Conservation (phyloP, 1,284 basidiomycete genomes). For the Salmacisia buchloeana region DNA sequence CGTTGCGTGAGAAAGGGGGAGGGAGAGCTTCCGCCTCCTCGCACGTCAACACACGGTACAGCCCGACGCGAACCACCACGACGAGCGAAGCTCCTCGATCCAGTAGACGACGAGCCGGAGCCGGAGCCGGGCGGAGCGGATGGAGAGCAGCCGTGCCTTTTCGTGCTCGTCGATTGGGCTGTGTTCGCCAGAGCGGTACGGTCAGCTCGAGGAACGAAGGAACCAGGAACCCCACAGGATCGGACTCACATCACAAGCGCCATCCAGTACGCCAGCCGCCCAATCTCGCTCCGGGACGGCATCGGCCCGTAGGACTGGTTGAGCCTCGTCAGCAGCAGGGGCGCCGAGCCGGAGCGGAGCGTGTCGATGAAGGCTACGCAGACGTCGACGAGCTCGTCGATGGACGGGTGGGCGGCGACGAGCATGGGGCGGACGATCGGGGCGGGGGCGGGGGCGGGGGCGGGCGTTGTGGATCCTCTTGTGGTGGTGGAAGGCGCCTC, state of each 20-base stretch:
- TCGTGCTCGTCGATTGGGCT: conserved; percentile 85
- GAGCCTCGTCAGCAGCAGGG: conserved; percentile 82
- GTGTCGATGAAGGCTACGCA: conserved; percentile 76
- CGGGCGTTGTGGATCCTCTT: conserved; percentile 14
- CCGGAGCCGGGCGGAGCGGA: conserved; percentile 70
- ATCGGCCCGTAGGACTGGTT: conserved; percentile 54
- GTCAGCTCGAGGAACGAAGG: neutral
- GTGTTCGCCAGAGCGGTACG: neutral
- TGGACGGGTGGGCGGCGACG: conserved; percentile 53
- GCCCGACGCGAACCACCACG: conserved; percentile 57
- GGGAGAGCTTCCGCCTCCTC: too few species aligned
- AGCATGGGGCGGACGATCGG: conserved; percentile 15
- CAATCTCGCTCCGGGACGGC: conserved; percentile 33
- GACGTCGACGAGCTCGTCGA: conserved; percentile 65
- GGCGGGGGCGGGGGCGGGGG: conserved; percentile 14
- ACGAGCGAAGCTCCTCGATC: conserved; percentile 73
- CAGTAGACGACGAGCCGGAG: conserved; percentile 80
- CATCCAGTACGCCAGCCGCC: conserved; percentile 62
- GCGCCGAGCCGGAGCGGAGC: conserved; percentile 73
- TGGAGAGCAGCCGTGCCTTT: conserved; percentile 86
- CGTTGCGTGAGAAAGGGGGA: too few species aligned
- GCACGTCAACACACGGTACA: conserved; percentile 4
- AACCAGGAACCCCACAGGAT: neutral
- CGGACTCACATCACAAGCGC: conserved; percentile 62
- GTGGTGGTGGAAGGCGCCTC: too few species aligned